Evolutionary conservation across 805 yeast species (phyloP).

Genomic region (Saccharomycopsis synnaedendra): DNA sequence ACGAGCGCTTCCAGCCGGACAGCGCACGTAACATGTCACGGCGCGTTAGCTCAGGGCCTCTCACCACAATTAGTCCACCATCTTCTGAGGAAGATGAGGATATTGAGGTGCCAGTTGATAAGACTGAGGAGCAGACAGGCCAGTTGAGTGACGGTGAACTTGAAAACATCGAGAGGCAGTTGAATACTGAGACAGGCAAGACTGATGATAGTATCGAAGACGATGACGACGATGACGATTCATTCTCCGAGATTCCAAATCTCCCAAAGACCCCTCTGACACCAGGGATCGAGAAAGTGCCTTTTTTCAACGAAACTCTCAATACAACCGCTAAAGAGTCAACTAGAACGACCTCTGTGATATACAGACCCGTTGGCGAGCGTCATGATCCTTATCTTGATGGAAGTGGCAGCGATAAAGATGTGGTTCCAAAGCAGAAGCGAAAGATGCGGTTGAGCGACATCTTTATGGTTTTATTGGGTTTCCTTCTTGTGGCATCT

Average conservation of each 20-base stretch:
- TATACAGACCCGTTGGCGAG: background rate
- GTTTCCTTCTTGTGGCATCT: slow-evolving; percentile 1
- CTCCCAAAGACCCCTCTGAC: too few species aligned
- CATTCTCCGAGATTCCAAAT: too few species aligned
- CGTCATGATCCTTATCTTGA: background rate
- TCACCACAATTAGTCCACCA: background rate
- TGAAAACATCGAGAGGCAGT: background rate
- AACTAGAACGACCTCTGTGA: background rate
- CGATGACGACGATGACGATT: too few species aligned
- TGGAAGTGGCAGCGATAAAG: background rate
- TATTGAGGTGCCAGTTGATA: background rate
- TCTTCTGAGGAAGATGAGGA: background rate
- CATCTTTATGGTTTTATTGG: slow-evolving; percentile 3
- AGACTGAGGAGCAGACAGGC: background rate
- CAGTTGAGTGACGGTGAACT: background rate
- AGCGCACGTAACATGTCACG: too few species aligned
- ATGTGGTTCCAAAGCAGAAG: background rate
- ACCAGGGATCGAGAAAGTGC: background rate
- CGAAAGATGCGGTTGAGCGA: background rate
- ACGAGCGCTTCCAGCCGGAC: too few species aligned
- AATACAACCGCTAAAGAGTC: background rate
- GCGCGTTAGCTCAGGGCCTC: too few species aligned
- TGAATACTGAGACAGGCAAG: background rate
- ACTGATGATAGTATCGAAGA: background rate
- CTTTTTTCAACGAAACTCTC: slow-evolving; percentile 10